A percentile compares a stretch with the other conserved stretches of the same genome.
Conservation (phyloP, 805 yeast genomes). For the Ogataea naganishii region DNA sequence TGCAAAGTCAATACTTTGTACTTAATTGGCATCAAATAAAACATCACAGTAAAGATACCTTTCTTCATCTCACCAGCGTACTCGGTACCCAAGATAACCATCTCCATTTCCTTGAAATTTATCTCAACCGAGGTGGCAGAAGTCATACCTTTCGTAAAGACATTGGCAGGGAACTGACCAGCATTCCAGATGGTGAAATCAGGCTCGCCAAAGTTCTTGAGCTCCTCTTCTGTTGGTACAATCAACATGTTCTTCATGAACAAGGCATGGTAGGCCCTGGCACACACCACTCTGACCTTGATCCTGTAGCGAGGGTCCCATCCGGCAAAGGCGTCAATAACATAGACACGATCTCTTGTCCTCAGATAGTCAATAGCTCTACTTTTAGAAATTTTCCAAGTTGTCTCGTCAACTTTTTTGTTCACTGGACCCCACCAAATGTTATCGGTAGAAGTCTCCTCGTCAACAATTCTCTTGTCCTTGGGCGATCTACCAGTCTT, state of each 20-base stretch:
- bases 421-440: conserved; percentile 99
- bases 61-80: conserved; percentile 99
- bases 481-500: conserved; percentile 98
- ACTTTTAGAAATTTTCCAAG: conserved; percentile 92
- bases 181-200: conserved; percentile 98
- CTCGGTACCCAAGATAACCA: conserved; percentile 97
- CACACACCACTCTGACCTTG: conserved; percentile 92
- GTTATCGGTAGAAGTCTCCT: conserved; percentile 70
- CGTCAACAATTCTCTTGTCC: conserved; percentile 97
- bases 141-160: conserved; percentile 95
- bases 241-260: conserved; percentile 98
- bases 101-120: conserved; percentile 95
- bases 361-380: conserved; percentile 95
- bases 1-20: conserved; percentile 88
- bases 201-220: conserved; percentile 88
- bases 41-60: conserved; percentile 98
- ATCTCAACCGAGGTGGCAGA: conserved; percentile 93
- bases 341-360: conserved; percentile 89
- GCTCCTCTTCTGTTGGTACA: conserved; percentile 87
- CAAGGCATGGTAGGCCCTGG: conserved; percentile 96
- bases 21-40: conserved; percentile 94
- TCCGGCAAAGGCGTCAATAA: conserved; percentile 95
- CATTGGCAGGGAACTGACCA: conserved; percentile 97
- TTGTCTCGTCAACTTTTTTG: conserved; percentile 85
- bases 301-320: conserved; percentile 98